Evolutionary conservation across 176 grass and related monocot genomes (phyloP).

Genomic region (Tillandsia fasciculata): DNA sequence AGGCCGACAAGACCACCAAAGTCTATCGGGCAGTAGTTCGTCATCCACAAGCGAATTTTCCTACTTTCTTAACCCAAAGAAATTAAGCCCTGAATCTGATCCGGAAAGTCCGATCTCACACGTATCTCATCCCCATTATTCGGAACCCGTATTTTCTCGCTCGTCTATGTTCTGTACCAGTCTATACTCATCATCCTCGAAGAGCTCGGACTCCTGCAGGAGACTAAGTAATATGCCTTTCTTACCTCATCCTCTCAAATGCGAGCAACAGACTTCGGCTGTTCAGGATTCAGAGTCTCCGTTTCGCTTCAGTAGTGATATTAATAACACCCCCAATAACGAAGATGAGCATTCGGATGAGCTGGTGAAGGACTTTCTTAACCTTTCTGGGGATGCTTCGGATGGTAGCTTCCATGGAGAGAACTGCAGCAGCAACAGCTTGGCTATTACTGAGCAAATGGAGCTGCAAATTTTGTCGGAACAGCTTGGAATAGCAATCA

Average conservation of each 20-base stretch:
- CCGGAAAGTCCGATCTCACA: conserved; percentile 42
- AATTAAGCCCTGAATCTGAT: conserved; percentile 36
- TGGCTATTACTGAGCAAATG: conserved; percentile 49
- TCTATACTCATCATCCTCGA: conserved; percentile 35
- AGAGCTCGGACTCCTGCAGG: conserved; percentile 24
- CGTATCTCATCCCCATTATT: conserved; percentile 11
- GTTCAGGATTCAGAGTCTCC: conserved; percentile 32
- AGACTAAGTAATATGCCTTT: conserved; percentile 50
- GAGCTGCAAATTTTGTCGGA: conserved; percentile 75
- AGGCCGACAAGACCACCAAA: conserved; percentile 16
- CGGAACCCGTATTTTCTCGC: conserved; percentile 31
- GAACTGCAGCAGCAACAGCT: conserved; percentile 22
- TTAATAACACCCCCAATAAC: conserved; percentile 11
- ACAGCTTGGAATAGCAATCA: conserved; percentile 65
- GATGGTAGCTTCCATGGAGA: conserved; percentile 41
- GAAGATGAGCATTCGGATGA: conserved; percentile 37
- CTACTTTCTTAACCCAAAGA: conserved; percentile 32
- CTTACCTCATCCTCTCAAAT: conserved; percentile 71
- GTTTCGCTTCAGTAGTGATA: conserved; percentile 27
- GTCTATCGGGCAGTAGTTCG: conserved; percentile 6
- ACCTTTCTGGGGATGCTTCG: conserved; percentile 57
- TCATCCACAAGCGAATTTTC: conserved; percentile 51
- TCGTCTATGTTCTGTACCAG: conserved; percentile 72
- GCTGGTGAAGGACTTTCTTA: conserved; percentile 49
- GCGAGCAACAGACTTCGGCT: conserved; percentile 34